phyloP scores from a whole-genome alignment of 2,329 filamentous ascomycete species.

The Botrytis pseudocinerea region DNA sequence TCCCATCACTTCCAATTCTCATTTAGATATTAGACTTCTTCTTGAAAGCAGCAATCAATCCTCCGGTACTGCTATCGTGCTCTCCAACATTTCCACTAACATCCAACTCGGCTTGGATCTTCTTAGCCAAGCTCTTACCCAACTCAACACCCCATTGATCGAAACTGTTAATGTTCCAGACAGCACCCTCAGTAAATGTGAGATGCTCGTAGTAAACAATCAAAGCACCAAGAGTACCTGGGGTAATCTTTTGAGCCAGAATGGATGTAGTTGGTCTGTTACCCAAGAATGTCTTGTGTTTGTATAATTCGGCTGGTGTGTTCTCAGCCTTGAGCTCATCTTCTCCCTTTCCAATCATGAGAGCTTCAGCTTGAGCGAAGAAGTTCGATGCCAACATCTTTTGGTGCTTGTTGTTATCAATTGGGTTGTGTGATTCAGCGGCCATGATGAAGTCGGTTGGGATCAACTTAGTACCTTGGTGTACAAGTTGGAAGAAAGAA shows the following conservation, averaged over 20 bases:
- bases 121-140: conserved; percentile 94
- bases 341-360: conserved; percentile 87
- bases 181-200: conserved; percentile 93
- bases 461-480: conserved; percentile 99
- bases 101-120: conserved; percentile 83
- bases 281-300: conserved; percentile 99
- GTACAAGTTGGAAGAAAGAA: conserved; percentile 99
- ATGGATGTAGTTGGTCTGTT: conserved; percentile 97
- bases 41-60: conserved; percentile 92
- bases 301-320: conserved; percentile 71
- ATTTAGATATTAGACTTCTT: conserved; percentile 46
- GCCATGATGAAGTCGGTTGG: conserved; percentile 97
- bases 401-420: conserved; percentile 90
- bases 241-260: conserved; percentile 86
- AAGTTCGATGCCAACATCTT: conserved; percentile 94
- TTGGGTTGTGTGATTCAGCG: conserved; percentile 94
- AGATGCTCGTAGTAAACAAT: conserved; percentile 99
- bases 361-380: conserved; percentile 82
- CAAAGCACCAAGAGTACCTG: conserved; percentile 86
- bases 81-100: conserved; percentile 66
- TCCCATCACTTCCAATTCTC: not conserved
- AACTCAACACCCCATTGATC: conserved; percentile 99
- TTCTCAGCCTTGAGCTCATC: conserved; percentile 78
- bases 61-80: conserved; percentile 86
- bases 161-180: conserved; percentile 99